Base-by-base conservation (phyloP, 148 eudicot species). In the Vaccinium darrowii region DNA sequence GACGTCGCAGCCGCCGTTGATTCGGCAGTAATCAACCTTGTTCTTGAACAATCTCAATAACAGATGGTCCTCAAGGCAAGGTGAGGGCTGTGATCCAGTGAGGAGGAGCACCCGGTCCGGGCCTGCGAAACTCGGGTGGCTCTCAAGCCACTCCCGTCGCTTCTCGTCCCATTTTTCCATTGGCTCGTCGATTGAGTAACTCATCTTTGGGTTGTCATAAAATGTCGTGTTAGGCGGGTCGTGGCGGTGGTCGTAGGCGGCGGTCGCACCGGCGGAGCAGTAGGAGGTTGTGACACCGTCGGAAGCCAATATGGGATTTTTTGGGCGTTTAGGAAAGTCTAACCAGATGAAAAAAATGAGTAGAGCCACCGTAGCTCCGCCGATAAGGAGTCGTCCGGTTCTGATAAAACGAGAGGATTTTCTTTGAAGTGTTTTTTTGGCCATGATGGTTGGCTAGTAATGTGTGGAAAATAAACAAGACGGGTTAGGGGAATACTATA, bases 21-120 rank as follows among this genome's bases (percentile, higher is more conserved):
- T 79, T 5, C 87, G 79, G 23, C 87, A 84, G 65, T 90, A 90
- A 51, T 90, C 91, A 0, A 89, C 90, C 62, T 89, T 89, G 73
- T 89, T 89, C 77, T 89, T 89, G 75, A 89, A 87, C 33, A 84
- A 56, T 57, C 87, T 71, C 33, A 89, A n/a, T 8, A 89, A 81
- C 47, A 89, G 47, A 47, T 86, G 85, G 57, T 89, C 90, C 50
- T 83, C 86, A 30, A 25, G 43, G 51, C 86, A 85, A 2, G 78
- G 60, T 15, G 69, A 80, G 23, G 69, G 86, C 76, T 85, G 86
- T 1, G 86, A 80, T n/a, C 86, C 86, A 0, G 86, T 67, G 27
- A 85, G 43, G 23, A 85, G 25, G 9, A 85, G 72, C 0, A 85
- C 6, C 83, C 83, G 52, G 25, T 51, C 19, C 27, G 8, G 50